These are phyloP conservation scores for Plasmodium gaboni DNA, from an alignment of 169 alveolate genomes.

Conservation along the genomic window DNA sequence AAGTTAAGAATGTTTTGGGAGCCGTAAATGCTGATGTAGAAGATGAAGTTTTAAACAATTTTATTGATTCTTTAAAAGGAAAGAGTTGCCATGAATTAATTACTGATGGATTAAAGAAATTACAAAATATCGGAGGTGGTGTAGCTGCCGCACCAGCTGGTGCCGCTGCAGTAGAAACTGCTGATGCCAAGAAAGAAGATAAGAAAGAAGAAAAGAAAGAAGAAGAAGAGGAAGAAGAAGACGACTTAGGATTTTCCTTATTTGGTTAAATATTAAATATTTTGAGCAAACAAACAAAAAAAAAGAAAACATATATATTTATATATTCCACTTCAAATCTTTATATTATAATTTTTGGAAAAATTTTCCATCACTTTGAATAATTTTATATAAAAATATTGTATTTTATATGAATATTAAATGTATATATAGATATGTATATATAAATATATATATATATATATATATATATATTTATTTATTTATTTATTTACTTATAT, in stretches of 20 bases:
- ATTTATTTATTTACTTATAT: no score
- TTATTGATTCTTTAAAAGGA: constrained; percentile 80
- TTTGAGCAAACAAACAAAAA: neutral
- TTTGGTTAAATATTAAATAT: constrained; percentile 77
- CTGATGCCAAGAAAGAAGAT: constrained; percentile 78
- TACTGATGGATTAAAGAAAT: constrained; percentile 80
- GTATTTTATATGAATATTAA: no score
- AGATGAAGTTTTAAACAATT: constrained; percentile 80
- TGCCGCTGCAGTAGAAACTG: constrained; percentile 79
- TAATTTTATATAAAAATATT: no score
- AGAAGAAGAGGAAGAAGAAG: constrained; percentile 87
- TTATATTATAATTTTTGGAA: no score
- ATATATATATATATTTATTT: no score
- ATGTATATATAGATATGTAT: no score
- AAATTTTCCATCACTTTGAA: no score
- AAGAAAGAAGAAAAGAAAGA: constrained; percentile 84
- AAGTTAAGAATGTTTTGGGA: constrained; percentile 81
- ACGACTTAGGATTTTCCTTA: constrained; percentile 88
- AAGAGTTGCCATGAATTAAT: constrained; percentile 84
- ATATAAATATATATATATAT: no score
- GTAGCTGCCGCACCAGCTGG: constrained; percentile 81
- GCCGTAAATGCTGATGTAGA: constrained; percentile 86
- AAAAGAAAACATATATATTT: neutral
- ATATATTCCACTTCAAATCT: no score
- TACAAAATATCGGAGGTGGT: constrained; percentile 84